Base-by-base conservation (phyloP, 75 land plant species). In the Selaginella moellendorffii region DNA sequence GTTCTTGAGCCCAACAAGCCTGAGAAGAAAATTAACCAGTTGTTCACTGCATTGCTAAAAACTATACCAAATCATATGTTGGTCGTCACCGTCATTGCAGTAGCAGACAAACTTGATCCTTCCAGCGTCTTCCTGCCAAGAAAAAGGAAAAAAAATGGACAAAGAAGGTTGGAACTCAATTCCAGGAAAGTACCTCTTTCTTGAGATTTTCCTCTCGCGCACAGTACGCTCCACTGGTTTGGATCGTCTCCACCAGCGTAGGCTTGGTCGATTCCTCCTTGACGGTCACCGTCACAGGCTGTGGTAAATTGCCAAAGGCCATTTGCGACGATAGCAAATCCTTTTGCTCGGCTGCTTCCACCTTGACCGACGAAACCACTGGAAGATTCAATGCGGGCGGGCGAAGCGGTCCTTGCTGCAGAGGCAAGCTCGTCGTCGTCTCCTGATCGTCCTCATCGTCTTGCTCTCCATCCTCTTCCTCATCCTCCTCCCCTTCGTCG, bases 1-100 rank as follows among this genome's bases (percentile, higher is more conserved):
- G 65, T 93, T 93, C 77, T 93, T 93, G 83, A 93, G 76, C 72
- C 98, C 98, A 58, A 93, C 80, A 61, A 93, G 78, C 98, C 98
- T 93, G 80, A 20, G 58, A 52, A 27, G 21, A 22, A 28, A 36
- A n/a, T n/a, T 36, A 36, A 36, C 5, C 5, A 36, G 46, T 36
- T 36, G 46, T 5, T 5, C 14, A 36, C 5, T 5, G 14, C 46
- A 36, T 36, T 5, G 27, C 27, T 56, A 36, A 53, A 20, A 27
- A 29, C 46, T 27, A 63, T 80, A 93, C 98, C 98, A 93, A 73
- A 93, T 77, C 98, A 93, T 93, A 72, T 93, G 98, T 58, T 93
- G 79, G 72, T 93, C 90, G 30, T 71, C 42, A 20, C 90, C 90
- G 74, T 93, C 98, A 79, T 93, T 93, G 22, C 66, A 64, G 63